A percentile compares a stretch with the other conserved stretches of the same genome.
These are phyloP conservation scores for Mycocentrospora acerina DNA, from an alignment of 2,329 filamentous ascomycete species.

Conservation along the genomic window DNA sequence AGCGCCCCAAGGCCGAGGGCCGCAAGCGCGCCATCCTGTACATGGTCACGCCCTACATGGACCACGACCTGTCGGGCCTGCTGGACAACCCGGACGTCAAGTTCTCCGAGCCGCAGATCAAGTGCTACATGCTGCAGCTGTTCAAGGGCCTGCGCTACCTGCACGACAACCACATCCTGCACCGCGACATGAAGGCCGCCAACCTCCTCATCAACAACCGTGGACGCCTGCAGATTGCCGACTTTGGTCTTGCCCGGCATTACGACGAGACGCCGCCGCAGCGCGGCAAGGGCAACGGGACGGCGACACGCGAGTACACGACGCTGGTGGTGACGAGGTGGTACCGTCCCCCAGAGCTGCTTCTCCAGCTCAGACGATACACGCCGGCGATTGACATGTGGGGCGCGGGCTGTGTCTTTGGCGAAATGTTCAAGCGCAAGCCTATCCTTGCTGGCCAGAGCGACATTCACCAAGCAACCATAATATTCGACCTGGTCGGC, in stretches of 20 bases:
- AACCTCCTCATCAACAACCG: constrained; percentile 95
- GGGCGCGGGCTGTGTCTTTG: constrained; percentile 98
- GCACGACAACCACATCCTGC: constrained; percentile 81
- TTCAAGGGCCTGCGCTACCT: constrained; percentile 87
- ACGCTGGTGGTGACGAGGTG: constrained; percentile 95
- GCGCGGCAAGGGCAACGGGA: constrained; percentile 76
- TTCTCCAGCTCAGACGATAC: constrained; percentile 84
- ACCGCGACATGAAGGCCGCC: constrained; percentile 98
- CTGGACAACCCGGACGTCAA: constrained; percentile 90
- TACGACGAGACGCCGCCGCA: constrained; percentile 84
- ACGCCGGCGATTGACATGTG: constrained; percentile 98
- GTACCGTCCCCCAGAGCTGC: constrained; percentile 92
- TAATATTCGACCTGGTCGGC: constrained; percentile 92
- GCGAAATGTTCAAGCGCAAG: constrained; percentile 93
- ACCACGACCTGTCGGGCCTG: constrained; percentile 95
- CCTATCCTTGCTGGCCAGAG: constrained; percentile 90
- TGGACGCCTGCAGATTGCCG: constrained; percentile 91
- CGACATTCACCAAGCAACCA: constrained; percentile 83
- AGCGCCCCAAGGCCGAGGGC: constrained; percentile 63
- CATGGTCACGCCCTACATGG: constrained; percentile 99
- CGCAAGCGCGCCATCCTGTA: constrained; percentile 79
- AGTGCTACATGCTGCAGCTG: constrained; percentile 95
- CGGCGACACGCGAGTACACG: constrained; percentile 88
- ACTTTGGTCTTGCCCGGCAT: constrained; percentile 91
- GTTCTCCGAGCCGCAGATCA: constrained; percentile 88